Evolutionary conservation across 2,329 filamentous ascomycete species (phyloP), one percentile per base, ranked within the genome.

Genomic region (Drechslera avenae): DNA sequence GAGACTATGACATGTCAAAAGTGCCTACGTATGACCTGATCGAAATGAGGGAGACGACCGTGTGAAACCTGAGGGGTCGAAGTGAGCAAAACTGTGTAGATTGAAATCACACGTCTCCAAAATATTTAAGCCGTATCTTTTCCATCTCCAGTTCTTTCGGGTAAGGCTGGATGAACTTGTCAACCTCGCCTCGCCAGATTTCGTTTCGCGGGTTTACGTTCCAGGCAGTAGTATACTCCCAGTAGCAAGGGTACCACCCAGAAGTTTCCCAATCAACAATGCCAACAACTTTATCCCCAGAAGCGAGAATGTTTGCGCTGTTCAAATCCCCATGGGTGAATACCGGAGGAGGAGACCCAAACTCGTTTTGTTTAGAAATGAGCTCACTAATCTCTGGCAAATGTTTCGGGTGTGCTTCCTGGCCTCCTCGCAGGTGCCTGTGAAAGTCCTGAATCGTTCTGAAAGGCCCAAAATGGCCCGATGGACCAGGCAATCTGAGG

Each of bases 281-380:
- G 6, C 76, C 78, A 32, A 75, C 71, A 23, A 83, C 62, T 4
- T 72, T 60, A 44, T 77, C 73, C 4, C 68, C 74, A 5, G 63
- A 62, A 35, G 74, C 62, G 8, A 81, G 52, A 36, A 81, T 76
- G 52, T 81, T 81, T 17, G 61, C 59, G 17, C 69, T 71, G 52
- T 72, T 75, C 6, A 84, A 68, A 60, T 84, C 81, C 3, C 76
- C 76, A 66, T 84, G 80, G 1, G 79, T 79, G 51, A 84, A 78
- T 1, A 78, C 72, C 2, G 74, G 73, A 13, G 55, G 42, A n/a
- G 62, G 61, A 8, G 21, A 23, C 66, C 68, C 75, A 8, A 63
- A 60, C 2, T 64, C 40, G 8, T 68, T 60, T 46, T 58, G 49
- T 35, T 45, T 14, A 3, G 43, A 30, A 26, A 46, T 44, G 13